Evolutionary conservation across 768 basidiomycete species (phyloP), one percentile per base, ranked within the genome.

Genomic region (Macrolepiota fuliginosa): DNA sequence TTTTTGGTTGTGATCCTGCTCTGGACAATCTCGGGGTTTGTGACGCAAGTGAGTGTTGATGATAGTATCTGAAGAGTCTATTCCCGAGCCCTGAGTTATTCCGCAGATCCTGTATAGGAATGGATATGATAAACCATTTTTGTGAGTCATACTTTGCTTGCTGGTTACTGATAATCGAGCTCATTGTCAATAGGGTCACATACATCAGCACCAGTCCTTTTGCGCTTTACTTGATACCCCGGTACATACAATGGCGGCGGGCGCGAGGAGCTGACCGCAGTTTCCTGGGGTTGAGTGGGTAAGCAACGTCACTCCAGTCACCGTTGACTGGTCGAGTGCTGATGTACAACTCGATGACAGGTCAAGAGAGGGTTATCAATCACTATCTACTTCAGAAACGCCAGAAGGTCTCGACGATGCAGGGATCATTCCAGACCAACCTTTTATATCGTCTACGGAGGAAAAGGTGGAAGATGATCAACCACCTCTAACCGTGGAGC

Each of bases 121-220:
- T 36, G 93, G 92, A 37, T 96, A 88, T 67, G 84, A 89, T 70
- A 98, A 96, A 69, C 94, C 93, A 12, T 98, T 96, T 75, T 77
- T 95, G 95, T 79, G 61, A 64, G 76, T 68, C 13, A 57, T 50
- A 50, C 52, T 50, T 62, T 24, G 13, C 24, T 58, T 56, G 46
- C 55, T 40, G 63, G n/a, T 37, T 32, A 13, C 37, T 35, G 24
- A 13, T 15, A 52, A 7, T 24, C 25, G 19, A 35, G 6, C 42
- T 47, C 22, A 39, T 61, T 37, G 36, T 46, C 45, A 19, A 1
- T 51, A 75, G 74, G 37, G 68, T 76, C 24, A 76, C 96, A 9
- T 98, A 96, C 69, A 78, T 96, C 69, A 94, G 88, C 74, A 98
- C 96, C 0, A 87, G 91, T 62, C 80, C 93, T 13, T 98, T 98